Base-by-base conservation (phyloP, 495 filamentous ascomycete species). In the Thermothielavioides terrestris region DNA sequence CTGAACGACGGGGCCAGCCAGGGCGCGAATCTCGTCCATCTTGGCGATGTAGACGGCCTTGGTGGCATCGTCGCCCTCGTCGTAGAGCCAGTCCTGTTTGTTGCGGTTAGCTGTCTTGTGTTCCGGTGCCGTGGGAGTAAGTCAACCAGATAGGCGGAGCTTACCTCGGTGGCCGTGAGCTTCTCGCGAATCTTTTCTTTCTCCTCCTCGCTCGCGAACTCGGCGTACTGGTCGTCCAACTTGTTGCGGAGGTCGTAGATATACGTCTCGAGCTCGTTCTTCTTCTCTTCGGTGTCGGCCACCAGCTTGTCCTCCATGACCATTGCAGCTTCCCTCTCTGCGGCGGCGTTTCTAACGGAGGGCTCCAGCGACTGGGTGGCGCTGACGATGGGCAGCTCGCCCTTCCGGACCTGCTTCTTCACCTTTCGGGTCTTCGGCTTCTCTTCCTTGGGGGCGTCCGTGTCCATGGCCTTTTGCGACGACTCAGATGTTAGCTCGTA, bases 331-430 rank as follows among this genome's bases (percentile, higher is more conserved):
- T 99, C 92, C 63, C 82, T 82, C 77, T 97, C 94, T 28, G 76
- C 68, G 55, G 77, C 71, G 38, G 68, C 61, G 46, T 83, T 75
- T 77, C 85, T 94, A 64, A 71, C 64, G 12, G 68, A 48, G 42
- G 77, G 64, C 46, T 95, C 88, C 42, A 94, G 74, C 34, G 88
- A 83, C 20, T 87, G 77, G 17, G 89, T 95, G 51, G 81, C 88
- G 52, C 84, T 72, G 42, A 85, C 80, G 56, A 99, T 84, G 38
- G 92, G 89, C 43, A 99, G 78, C 53, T 97, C 94, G 56, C 92
- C 92, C 77, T 95, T 97, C 67, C 94, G 88, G 49, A 96, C 84
- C 73, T 97, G 94, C 80, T 97, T 99, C 87, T 95, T 97, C 61
- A 99, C 86, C 74, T 96, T 97, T 56, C 90, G 82, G 45, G 81